Conservation (phyloP, 352 stramenopile species). For the Phytophthora rubi region DNA sequence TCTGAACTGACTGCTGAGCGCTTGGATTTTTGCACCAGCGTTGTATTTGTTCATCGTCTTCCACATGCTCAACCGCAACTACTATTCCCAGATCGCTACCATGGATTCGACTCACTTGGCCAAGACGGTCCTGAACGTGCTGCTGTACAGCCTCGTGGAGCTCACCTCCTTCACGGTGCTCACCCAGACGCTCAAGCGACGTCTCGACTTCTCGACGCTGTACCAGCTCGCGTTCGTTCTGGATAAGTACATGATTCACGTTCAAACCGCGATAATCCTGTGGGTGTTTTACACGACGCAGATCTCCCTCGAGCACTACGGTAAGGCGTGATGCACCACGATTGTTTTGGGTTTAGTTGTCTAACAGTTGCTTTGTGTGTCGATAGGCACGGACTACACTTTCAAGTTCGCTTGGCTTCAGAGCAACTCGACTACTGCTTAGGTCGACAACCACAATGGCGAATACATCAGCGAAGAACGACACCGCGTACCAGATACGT, state of each 20-base stretch:
- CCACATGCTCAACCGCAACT: conserved; percentile 34
- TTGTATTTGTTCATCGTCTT: conserved; percentile 34
- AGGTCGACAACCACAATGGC: too few species aligned
- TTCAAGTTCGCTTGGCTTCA: background rate
- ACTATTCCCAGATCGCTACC: conserved; percentile 33
- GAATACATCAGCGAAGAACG: too few species aligned
- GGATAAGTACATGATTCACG: conserved; percentile 19
- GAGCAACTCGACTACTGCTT: background rate
- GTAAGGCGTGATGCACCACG: conserved; percentile 2
- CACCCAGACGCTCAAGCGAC: conserved; percentile 10
- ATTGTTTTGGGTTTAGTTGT: background rate
- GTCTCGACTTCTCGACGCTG: conserved; percentile 16
- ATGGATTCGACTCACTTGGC: conserved; percentile 14
- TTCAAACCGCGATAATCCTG: conserved; percentile 26
- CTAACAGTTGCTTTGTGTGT: background rate
- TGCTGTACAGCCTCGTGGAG: conserved; percentile 18
- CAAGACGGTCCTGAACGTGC: conserved; percentile 17
- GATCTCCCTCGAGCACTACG: conserved; percentile 28
- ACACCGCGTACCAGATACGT: too few species aligned
- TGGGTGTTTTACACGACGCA: conserved; percentile 39
- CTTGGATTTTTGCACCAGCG: background rate
- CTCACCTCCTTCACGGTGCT: conserved; percentile 6
- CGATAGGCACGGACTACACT: conserved; percentile 4
- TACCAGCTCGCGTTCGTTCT: conserved; percentile 26
- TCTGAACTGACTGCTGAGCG: background rate